Percentiles rank a stretch among this genome's conserved stretches.
These are phyloP conservation scores for Microascus cirrosus DNA, from an alignment of 2,329 filamentous ascomycete species.

Conservation along the genomic window DNA sequence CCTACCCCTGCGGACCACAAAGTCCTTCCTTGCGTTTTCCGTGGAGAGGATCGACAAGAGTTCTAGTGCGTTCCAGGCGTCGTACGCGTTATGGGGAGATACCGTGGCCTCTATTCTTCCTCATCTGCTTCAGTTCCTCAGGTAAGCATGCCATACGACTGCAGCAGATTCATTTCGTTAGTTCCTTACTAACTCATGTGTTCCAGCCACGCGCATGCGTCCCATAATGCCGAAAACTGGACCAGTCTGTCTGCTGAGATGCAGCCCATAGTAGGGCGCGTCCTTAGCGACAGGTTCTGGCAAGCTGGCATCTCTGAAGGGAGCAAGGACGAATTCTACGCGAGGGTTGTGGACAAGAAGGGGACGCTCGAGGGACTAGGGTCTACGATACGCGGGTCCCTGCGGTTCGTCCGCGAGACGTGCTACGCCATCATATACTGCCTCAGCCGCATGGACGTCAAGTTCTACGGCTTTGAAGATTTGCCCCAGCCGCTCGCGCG, in stretches of 20 bases:
- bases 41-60: slow-evolving; percentile 77
- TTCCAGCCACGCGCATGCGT: slow-evolving; percentile 71
- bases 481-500: slow-evolving; percentile 74
- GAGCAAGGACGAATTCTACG: slow-evolving; percentile 94
- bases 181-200: slow-evolving; percentile 2
- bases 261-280: slow-evolving; percentile 64
- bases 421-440: slow-evolving; percentile 92
- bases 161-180: too few relatives aligned
- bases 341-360: slow-evolving; percentile 79
- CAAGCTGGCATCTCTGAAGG: slow-evolving; percentile 94
- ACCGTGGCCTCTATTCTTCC: slow-evolving; percentile 75
- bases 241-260: slow-evolving; percentile 63
- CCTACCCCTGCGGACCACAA: slow-evolving; percentile 76
- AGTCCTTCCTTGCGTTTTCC: slow-evolving; percentile 83
- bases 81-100: slow-evolving; percentile 75
- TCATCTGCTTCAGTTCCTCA: slow-evolving; percentile 73
- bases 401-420: slow-evolving; percentile 82
- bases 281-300: slow-evolving; percentile 94
- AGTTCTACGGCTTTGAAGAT: slow-evolving; percentile 84
- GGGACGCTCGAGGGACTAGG: slow-evolving; percentile 85
- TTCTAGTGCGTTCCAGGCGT: slow-evolving; percentile 61
- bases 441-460: slow-evolving; percentile 74
- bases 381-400: slow-evolving; percentile 80
- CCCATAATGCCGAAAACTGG: slow-evolving; percentile 84
- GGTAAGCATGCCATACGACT: slow-evolving; percentile 24